Conservation (phyloP, 192 early-diverging fungal species). For the Coemansia aciculifera region DNA sequence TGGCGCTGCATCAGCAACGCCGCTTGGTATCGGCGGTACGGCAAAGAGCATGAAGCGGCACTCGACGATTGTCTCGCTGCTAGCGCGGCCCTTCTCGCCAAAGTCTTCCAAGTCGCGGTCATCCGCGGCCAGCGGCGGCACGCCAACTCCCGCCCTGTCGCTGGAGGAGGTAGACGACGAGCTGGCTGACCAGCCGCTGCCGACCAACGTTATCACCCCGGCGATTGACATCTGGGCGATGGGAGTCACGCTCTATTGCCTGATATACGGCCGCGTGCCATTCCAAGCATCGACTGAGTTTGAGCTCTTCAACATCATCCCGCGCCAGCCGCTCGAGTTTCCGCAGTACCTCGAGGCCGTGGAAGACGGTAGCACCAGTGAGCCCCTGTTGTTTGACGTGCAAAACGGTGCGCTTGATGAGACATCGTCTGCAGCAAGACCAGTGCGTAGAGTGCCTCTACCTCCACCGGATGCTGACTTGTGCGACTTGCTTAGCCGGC, state of each 20-base stretch:
- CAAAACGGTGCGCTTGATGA: not conserved
- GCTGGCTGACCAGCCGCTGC: slow-evolving; percentile 26
- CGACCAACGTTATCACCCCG: slow-evolving; percentile 65
- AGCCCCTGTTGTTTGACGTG: slow-evolving; percentile 9
- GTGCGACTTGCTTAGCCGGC: slow-evolving; percentile 67
- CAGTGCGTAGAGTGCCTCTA: slow-evolving; percentile 16
- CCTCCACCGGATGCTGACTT: slow-evolving; percentile 60
- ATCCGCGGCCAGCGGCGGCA: not conserved
- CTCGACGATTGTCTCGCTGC: slow-evolving; percentile 44
- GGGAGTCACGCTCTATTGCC: slow-evolving; percentile 93
- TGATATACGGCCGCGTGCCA: slow-evolving; percentile 88
- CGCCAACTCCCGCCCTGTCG: slow-evolving; percentile 7
- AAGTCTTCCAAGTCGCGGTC: slow-evolving; percentile 11
- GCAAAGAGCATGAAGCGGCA: slow-evolving; percentile 42
- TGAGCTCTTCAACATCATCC: slow-evolving; percentile 93
- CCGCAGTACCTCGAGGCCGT: slow-evolving; percentile 34
- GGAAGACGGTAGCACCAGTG: slow-evolving; percentile 14
- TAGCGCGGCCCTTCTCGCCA: slow-evolving; percentile 47
- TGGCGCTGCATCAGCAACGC: not conserved
- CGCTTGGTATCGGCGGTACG: slow-evolving; percentile 8
- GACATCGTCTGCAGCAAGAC: not conserved
- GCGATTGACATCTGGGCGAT: slow-evolving; percentile 98
- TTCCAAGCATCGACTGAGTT: slow-evolving; percentile 94
- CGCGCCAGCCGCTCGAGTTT: slow-evolving; percentile 65
- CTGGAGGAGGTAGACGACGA: slow-evolving; percentile 22